Conservation (phyloP, 495 filamentous ascomycete species). For the Penicillium canescens region DNA sequence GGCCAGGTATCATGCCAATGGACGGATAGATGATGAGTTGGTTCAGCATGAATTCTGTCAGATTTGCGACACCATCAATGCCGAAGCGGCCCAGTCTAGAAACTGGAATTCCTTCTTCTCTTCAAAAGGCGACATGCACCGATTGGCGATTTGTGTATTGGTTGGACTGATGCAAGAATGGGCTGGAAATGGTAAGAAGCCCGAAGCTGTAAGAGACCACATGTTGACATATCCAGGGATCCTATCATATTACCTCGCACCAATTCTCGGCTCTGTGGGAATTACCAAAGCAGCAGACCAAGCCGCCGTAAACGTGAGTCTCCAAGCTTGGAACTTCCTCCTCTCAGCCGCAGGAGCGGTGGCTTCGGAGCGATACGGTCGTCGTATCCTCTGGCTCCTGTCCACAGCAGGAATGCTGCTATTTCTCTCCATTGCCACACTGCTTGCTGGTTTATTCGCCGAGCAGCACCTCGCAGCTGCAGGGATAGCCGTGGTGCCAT, state of each 20-base stretch:
- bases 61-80: constrained; percentile 52
- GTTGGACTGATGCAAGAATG: constrained; percentile 62
- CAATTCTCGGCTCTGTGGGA: constrained; percentile 57
- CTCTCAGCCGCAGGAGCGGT: constrained; percentile 47
- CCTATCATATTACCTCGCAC: constrained; percentile 59
- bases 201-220: background rate
- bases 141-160: constrained; percentile 56
- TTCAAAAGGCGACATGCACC: constrained; percentile 67
- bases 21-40: constrained; percentile 23
- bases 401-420: constrained; percentile 57
- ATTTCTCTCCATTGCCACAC: constrained; percentile 54
- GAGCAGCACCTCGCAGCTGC: constrained; percentile 43
- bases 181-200: constrained; percentile 57
- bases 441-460: constrained; percentile 54
- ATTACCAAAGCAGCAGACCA: constrained; percentile 46
- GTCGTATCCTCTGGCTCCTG: constrained; percentile 55
- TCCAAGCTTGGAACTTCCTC: constrained; percentile 28
- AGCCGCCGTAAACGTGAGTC: constrained; percentile 31
- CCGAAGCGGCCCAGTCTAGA: constrained; percentile 20
- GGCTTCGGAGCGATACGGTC: constrained; percentile 58
- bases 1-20: constrained; percentile 36
- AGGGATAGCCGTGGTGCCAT: constrained; percentile 55
- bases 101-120: constrained; percentile 52
- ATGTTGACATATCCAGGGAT: constrained; percentile 33
- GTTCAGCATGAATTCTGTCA: constrained; percentile 35